Conservation (phyloP, 1,139 yeast genomes). For the Diutina neorugosa region DNA sequence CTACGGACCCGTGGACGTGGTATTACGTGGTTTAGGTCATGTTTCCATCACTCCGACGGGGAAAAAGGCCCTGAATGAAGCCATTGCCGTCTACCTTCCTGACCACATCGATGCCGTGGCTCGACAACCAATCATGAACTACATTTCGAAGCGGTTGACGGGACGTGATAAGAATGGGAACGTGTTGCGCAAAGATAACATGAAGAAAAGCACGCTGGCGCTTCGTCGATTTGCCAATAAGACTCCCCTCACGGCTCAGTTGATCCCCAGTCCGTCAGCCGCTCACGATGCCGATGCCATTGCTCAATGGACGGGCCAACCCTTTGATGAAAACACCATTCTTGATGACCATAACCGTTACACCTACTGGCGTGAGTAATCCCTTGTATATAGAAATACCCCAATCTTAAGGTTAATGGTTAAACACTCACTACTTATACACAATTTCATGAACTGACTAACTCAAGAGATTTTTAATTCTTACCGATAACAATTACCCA, state of each 20-base stretch:
- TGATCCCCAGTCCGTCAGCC: neutral
- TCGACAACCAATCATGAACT: conserved; percentile 25
- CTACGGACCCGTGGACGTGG: conserved; percentile 53
- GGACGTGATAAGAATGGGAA: conserved; percentile 30
- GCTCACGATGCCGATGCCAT: neutral
- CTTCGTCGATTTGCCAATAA: neutral
- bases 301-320: neutral
- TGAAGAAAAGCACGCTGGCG: neutral
- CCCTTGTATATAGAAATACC: neutral
- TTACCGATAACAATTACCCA: too few species aligned
- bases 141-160: conserved; percentile 20
- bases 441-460: neutral
- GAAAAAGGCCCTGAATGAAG: conserved; percentile 12
- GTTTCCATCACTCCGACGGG: conserved; percentile 59
- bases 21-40: conserved; percentile 58
- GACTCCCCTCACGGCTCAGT: neutral
- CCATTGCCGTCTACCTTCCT: conserved; percentile 23
- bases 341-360: neutral
- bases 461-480: too few species aligned
- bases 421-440: neutral
- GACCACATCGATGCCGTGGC: conserved; percentile 18
- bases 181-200: neutral
- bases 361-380: neutral
- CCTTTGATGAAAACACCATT: neutral
- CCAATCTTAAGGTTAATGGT: too few species aligned